Evolutionary conservation across 2,329 filamentous ascomycete species (phyloP), one percentile per base, ranked within the genome.

Genomic region (Botrytis tulipae): DNA sequence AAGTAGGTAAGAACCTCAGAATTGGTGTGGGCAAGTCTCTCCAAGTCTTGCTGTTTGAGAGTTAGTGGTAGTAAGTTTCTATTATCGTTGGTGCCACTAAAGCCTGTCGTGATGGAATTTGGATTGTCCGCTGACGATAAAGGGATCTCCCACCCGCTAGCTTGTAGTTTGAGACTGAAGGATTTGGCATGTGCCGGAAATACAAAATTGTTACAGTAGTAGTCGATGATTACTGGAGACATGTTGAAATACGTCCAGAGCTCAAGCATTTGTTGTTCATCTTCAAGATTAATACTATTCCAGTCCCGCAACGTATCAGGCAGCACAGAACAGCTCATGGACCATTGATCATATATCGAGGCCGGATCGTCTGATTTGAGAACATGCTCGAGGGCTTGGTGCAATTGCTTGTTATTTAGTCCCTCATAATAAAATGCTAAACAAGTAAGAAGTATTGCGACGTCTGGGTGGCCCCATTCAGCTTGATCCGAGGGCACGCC

Each of bases 71-170:
- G 80, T 48, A 91, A 83, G 0, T 81, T 82, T 54, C 86, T 84
- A 32, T 87, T 89, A 78, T 93, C 91, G 62, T 92, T 93, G 0
- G 92, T 93, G 0, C 91, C 91, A 12, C 89, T 91, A 78, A 94
- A 94, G 0, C 91, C 91, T 0, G 90, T 92, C 0, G 90, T 91
- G 1, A 85, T 74, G 3, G 82, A 78, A 22, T 25, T 6, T 89
- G 82, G 78, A 87, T 0, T 92, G 78, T 40, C 14, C 46, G 71
- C 54, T 73, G 77, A 74, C 40, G 83, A 84, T 0, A 89, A 78
- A 0, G 89, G 88, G 2, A 93, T 82, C 76, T 93, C 91, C 91
- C 91, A 93, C 0, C 89, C 90, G 0, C 89, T 92, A 0, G 89
- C 86, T 48, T 90, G 87, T 0, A 93, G 80, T 74, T 92, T 93